Base-by-base conservation (phyloP, 371 early-diverging fungal species). In the Mucor mucedo region DNA sequence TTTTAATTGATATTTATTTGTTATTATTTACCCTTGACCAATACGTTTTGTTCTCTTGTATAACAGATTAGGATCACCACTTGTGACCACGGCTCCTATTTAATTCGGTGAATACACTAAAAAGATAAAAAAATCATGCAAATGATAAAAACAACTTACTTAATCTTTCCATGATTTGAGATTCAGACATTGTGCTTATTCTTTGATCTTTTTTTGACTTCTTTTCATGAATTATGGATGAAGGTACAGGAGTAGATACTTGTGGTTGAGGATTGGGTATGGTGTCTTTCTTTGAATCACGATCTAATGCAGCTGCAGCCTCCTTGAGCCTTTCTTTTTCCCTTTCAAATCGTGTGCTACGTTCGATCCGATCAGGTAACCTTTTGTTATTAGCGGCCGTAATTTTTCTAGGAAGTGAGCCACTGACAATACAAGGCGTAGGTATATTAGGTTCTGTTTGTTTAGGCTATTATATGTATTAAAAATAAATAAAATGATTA, bases 21-120 rank as follows among this genome's bases (percentile, higher is more conserved):
- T 21, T 21, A 21, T 21, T 21, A 21, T 21, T 65, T 82, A 89
- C 89, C 95, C 98, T 82, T 97, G 96, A 1, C 98, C 98, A 63
- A 97, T 91, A 75, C 95, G 94, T 76, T 93, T 91, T 65, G 91
- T 77, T 70, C 92, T 91, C 65, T 87, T 83, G 75, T 96, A 97
- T 38, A 93, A 70, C 6, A 76, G 67, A 55, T 88, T 87, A 32
- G 97, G 96, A 70, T 97, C 95, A 4, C 90, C 93, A 16, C 80
- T 75, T 30, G 94, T 88, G 14, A 95, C 95, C 7, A 96, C 84
- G 29, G 79, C 57, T 8, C 67, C 65, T 74, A 62, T 55, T 30
- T 33, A 35, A 61, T 11, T 28, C 38, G 9, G 7, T 44, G 4
- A 42, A 45, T 33, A 47, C 21, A 6, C 8, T 5, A 5, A 47